Evolutionary conservation across 352 stramenopile species (phyloP), one percentile per base, ranked within the genome.

Genomic region (Aphanomyces invadans): DNA sequence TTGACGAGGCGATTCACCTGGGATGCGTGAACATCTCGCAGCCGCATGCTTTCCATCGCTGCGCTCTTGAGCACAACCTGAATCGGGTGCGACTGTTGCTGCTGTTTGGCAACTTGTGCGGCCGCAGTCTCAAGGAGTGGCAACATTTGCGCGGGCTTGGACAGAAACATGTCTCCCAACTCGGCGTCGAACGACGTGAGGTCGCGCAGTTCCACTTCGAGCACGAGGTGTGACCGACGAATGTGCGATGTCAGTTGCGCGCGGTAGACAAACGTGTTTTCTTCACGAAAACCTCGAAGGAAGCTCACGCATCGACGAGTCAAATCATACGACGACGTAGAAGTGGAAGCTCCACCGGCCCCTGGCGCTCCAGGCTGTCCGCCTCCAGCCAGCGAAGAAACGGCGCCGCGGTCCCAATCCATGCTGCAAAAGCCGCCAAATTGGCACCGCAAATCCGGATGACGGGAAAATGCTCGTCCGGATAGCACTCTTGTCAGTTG

Each of bases 1-100:
- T 96, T 95, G 26, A 97, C 82, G 26, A 97, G 76, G 26, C 81
- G 79, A 66, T 95, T 95, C 59, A 97, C 93, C 69, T 96, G 86
- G 44, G 93, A 85, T 7, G 90, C 84, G 48, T 95, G 86, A 26
- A 97, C 83, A 23, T 89, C 74, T 2, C 90, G 83, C 36, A 97
- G 73, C 3, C 83, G 74, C 12, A 86, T 79, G 32, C 73, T 61
- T 29, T 74, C 74, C 76, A 91, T 83, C 11, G 53, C 62, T 45
- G 92, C 86, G 62, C 87, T 96, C 32, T 75, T 80, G 12, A 97
- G 70, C 60, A 95, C 81, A 2, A 87, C 82, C 53, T 94, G 85
- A 32, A 93, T 79, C 46, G 79, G n/a, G n/a, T n/a, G 73, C 70
- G 83, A 74, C 45, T 88, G 72, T 63, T 89, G 66, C 59, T 89